Conservation (phyloP, 441 rosid genomes). For the Theobroma grandiflorum region DNA sequence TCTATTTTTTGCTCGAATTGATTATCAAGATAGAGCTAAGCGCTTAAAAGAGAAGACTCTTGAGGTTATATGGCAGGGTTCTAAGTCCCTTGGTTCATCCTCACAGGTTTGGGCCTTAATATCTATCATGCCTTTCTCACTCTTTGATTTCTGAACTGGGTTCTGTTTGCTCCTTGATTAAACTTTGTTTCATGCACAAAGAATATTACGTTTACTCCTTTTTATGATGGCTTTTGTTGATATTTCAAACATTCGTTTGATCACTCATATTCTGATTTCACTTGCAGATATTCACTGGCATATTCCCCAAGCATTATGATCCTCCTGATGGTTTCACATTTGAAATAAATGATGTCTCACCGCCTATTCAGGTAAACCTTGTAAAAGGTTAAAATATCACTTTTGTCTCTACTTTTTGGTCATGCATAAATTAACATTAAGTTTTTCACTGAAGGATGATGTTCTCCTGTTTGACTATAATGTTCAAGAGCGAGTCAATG, state of each 20-base stretch:
- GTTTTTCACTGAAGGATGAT: constrained; percentile 59
- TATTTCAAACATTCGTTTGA: constrained; percentile 19
- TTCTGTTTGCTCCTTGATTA: constrained; percentile 16
- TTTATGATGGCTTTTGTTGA: not conserved
- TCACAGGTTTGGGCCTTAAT: constrained; percentile 59
- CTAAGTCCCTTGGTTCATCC: constrained; percentile 76
- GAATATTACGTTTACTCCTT: not conserved
- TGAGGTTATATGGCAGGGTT: constrained; percentile 81
- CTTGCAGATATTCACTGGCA: constrained; percentile 71
- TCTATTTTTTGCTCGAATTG: constrained; percentile 79
- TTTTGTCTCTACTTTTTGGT: constrained; percentile 27
- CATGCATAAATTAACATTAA: constrained; percentile 34
- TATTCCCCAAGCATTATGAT: constrained; percentile 76
- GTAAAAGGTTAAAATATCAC: constrained; percentile 6
- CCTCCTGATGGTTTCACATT: constrained; percentile 80
- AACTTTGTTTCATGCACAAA: not conserved
- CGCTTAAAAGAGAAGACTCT: constrained; percentile 69
- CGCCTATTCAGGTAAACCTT: constrained; percentile 71
- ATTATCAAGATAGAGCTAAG: constrained; percentile 80
- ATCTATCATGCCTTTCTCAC: constrained; percentile 22
- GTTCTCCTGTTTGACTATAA: constrained; percentile 66
- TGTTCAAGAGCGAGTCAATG: constrained; percentile 75
- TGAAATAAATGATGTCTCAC: constrained; percentile 74
- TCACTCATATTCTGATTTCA: constrained; percentile 23
- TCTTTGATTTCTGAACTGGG: constrained; percentile 11